These are phyloP conservation scores for Fusarium secorum DNA, from an alignment of 2,329 filamentous ascomycete species.

Conservation along the genomic window DNA sequence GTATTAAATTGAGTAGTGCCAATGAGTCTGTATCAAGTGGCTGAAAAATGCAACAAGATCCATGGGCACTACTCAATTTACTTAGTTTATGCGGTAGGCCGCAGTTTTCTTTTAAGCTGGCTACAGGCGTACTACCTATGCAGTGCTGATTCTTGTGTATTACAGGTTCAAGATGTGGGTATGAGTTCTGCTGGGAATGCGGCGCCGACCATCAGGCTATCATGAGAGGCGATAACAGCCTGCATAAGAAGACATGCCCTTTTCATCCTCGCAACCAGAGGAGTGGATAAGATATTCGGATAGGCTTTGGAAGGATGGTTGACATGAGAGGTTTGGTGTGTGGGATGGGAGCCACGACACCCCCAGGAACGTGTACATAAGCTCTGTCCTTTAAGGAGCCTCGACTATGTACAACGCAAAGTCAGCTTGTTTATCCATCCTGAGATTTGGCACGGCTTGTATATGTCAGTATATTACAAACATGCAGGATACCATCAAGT, in stretches of 20 bases:
- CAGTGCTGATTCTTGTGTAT: conserved; percentile 21
- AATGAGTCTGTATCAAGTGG: neutral
- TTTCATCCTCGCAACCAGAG: conserved; percentile 41
- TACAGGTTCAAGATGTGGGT: conserved; percentile 47
- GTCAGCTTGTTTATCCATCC: neutral
- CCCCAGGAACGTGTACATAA: neutral
- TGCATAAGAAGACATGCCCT: conserved; percentile 43
- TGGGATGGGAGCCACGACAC: neutral
- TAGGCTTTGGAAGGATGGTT: neutral
- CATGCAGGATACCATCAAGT: neutral
- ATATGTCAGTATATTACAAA: neutral
- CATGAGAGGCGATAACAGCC: conserved; percentile 45
- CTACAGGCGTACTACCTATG: neutral
- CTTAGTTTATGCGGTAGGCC: neutral
- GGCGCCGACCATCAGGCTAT: conserved; percentile 47
- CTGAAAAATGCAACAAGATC: neutral
- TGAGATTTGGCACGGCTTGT: neutral
- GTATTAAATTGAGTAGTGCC: neutral
- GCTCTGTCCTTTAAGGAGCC: neutral
- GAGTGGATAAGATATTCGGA: neutral
- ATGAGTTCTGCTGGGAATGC: conserved; percentile 51
- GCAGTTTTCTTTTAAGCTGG: neutral
- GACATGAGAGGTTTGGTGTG: neutral
- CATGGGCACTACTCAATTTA: neutral
- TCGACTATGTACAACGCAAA: neutral